Base-by-base conservation (phyloP, 2,329 filamentous ascomycete species). In the Hypoxylon sp. region DNA sequence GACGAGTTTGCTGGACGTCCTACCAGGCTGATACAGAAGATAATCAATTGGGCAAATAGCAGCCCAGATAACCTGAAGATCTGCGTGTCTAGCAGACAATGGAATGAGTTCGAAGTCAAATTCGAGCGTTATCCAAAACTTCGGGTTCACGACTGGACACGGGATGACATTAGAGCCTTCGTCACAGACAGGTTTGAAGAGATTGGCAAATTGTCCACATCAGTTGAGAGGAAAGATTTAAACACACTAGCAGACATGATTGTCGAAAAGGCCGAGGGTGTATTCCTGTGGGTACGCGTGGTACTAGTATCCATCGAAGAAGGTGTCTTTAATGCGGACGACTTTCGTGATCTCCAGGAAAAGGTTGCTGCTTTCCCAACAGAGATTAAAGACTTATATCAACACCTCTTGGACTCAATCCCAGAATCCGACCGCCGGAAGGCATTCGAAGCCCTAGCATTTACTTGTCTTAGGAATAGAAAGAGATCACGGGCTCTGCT, bases 261-360 rank as follows among this genome's bases (percentile, higher is more conserved):
- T 12, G 47, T 53, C 20, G 12, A 27, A 9, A 59, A 51, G 13
- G 51, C 56, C n/a, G 40, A 59, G 29, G 52, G 56, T 4, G 51
- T 56, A 1, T 59, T 56, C 19, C 34, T 56, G 17, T 56, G 52
- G 56, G 56, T 59, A 13, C 40, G 44, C 1, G 41, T 59, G n/a
- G 52, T 51, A 2, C 26, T 60, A 3, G 34, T 27, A 5, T 37
- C 51, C 17, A 41, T 60, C 8, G 47, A 60, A n/a, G 47, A 60
- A 13, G 55, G 55, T 5, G 34, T 55, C 2, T 25, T 58, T 7
- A 58, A 60, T 25, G 44, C 41, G 5, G 55, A 60, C 12, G 45
- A 48, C 2, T 12, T 51, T 7, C 27, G 34, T 16, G 51, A 51
- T n/a, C 30, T 58, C 15, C 11, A 20, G 16, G 25, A 4, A 31